phyloP scores from a whole-genome alignment of 805 yeast genomes.

The Yarrowia sp. region DNA sequence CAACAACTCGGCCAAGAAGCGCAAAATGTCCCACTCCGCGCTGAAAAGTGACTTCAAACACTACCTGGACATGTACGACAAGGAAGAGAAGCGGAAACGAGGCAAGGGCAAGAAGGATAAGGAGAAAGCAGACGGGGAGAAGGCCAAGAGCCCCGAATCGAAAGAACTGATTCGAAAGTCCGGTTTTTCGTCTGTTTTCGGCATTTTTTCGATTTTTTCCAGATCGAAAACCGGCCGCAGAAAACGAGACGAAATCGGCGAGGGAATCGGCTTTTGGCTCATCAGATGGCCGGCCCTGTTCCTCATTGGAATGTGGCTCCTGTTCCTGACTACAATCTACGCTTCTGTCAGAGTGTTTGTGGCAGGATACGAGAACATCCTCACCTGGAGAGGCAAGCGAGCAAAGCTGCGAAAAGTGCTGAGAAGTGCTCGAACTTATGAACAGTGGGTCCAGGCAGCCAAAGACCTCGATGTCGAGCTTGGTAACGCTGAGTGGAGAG shows the following conservation, averaged over 20 bases:
- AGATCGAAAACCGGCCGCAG: neutral
- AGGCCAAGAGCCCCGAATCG: neutral
- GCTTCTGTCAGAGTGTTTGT: slow-evolving; percentile 64
- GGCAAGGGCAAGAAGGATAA: slow-evolving; percentile 36
- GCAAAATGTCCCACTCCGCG: neutral
- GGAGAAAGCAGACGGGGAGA: neutral
- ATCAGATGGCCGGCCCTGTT: slow-evolving; percentile 72
- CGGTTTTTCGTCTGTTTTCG: slow-evolving; percentile 3
- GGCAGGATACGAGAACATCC: slow-evolving; percentile 63
- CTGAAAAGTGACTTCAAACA: slow-evolving; percentile 19
- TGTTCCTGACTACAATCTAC: slow-evolving; percentile 58
- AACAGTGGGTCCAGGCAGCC: slow-evolving; percentile 71
- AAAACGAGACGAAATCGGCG: slow-evolving; percentile 40
- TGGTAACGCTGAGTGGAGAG: slow-evolving; percentile 69
- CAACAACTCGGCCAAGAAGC: neutral
- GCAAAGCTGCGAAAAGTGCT: slow-evolving; percentile 58
- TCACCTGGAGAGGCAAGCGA: slow-evolving; percentile 69
- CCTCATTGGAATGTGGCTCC: slow-evolving; percentile 62
- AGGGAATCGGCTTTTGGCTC: slow-evolving; percentile 56
- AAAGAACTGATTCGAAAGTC: slow-evolving; percentile 7
- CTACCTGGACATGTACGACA: slow-evolving; percentile 22
- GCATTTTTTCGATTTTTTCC: neutral
- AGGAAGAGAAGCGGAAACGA: neutral
- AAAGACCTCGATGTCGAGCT: slow-evolving; percentile 61
- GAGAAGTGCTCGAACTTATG: slow-evolving; percentile 58